Conservation (phyloP, 2,329 filamentous ascomycete species). For the Pseudocercospora eumusae region DNA sequence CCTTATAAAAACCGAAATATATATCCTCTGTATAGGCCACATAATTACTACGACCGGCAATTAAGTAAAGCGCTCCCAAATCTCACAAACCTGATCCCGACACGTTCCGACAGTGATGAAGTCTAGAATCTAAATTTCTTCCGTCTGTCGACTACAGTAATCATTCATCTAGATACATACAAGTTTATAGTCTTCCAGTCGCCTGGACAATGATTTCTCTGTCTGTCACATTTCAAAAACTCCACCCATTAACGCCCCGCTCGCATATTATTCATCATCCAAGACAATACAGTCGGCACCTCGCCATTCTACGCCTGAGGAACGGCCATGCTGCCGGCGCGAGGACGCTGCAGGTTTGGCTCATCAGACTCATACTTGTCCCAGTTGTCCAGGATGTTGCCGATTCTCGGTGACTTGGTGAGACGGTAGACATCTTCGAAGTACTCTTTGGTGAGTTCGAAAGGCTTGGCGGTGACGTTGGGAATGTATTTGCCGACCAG, state of each 20-base stretch:
- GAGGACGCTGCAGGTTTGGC: conserved; percentile 31
- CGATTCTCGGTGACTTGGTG: conserved; percentile 78
- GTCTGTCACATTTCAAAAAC: background rate
- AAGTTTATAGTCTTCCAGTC: conserved; percentile 4
- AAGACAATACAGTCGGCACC: background rate
- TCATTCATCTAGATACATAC: background rate
- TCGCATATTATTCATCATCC: conserved; percentile 4
- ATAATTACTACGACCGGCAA: too few species aligned
- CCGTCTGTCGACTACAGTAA: too few species aligned
- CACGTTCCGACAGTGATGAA: background rate
- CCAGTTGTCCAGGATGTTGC: conserved; percentile 77
- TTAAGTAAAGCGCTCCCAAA: background rate
- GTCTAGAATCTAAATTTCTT: too few species aligned
- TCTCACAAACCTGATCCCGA: background rate
- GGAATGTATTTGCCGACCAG: conserved; percentile 98
- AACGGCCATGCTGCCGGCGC: conserved; percentile 35
- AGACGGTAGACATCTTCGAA: conserved; percentile 97
- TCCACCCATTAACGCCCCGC: conserved; percentile 2
- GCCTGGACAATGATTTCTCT: conserved; percentile 5
- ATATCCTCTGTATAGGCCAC: too few species aligned
- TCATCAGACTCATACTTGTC: conserved; percentile 53
- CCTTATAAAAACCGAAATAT: background rate
- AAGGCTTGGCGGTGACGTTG: conserved; percentile 94
- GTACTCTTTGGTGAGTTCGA: conserved; percentile 96
- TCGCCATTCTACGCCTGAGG: conserved; percentile 13